These are phyloP conservation scores for Coemansia sp. DNA, from an alignment of 192 early-diverging fungal species.

Conservation along the genomic window DNA sequence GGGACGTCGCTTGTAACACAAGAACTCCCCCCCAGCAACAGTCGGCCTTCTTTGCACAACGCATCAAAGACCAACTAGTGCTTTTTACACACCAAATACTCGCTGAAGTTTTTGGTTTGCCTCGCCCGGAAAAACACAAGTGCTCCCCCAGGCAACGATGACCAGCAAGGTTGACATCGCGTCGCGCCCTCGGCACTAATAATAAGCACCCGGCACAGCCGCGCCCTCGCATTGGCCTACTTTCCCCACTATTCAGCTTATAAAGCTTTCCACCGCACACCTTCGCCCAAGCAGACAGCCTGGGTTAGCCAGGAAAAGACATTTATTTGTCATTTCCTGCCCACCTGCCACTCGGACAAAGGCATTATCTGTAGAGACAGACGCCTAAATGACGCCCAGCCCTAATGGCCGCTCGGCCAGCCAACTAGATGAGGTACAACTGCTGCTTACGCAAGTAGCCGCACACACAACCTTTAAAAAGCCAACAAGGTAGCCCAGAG, in stretches of 20 bases:
- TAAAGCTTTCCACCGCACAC: not conserved
- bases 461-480: not conserved
- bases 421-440: not conserved
- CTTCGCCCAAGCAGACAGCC: not conserved
- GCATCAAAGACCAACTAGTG: too few relatives aligned
- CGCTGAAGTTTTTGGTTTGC: too few relatives aligned
- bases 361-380: not conserved
- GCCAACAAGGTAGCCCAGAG: not conserved
- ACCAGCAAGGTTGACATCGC: too few relatives aligned
- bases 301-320: not conserved
- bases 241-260: not conserved
- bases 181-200: not conserved
- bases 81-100: too few relatives aligned
- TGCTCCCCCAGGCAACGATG: too few relatives aligned
- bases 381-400: not conserved
- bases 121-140: too few relatives aligned
- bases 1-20: not conserved
- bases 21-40: too few relatives aligned
- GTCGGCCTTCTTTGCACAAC: too few relatives aligned
- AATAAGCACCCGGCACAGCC: not conserved
- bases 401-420: not conserved
- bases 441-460: not conserved
- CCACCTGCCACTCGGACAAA: not conserved
- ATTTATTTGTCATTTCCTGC: too few relatives aligned
- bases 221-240: too few relatives aligned